These are phyloP conservation scores for Metschnikowia anglica DNA, from an alignment of 805 yeast species.

Conservation along the genomic window DNA sequence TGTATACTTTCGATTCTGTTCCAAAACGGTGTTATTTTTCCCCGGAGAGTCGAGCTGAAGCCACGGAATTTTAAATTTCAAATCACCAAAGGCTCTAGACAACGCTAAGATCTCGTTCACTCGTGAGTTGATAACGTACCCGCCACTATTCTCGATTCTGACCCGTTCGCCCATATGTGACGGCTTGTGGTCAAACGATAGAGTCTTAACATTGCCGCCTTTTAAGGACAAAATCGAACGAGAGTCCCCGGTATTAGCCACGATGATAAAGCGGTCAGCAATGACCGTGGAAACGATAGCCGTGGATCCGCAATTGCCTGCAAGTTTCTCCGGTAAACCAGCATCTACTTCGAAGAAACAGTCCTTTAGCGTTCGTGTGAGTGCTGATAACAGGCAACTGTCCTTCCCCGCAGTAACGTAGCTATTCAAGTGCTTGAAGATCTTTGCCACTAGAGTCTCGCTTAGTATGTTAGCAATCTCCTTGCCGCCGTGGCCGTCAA, in stretches of 20 bases:
- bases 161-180: constrained; percentile 44
- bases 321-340: constrained; percentile 26
- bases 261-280: constrained; percentile 43
- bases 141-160: constrained; percentile 42
- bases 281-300: constrained; percentile 36
- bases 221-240: constrained; percentile 56
- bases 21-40: constrained; percentile 34
- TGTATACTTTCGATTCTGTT: constrained; percentile 23
- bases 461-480: constrained; percentile 57
- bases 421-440: constrained; percentile 31
- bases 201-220: constrained; percentile 53
- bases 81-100: constrained; percentile 47
- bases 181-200: constrained; percentile 47
- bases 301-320: constrained; percentile 44
- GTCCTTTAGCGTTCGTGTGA: constrained; percentile 27
- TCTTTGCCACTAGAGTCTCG: constrained; percentile 36
- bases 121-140: constrained; percentile 37
- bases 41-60: constrained; percentile 23
- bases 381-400: constrained; percentile 14
- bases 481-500: constrained; percentile 82
- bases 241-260: constrained; percentile 77
- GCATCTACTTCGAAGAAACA: constrained; percentile 39
- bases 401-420: constrained; percentile 5
- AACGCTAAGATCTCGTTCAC: constrained; percentile 45
- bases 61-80: constrained; percentile 41